Conservation (phyloP, 805 yeast species). For the Cyberlindnera xylosilytica region DNA sequence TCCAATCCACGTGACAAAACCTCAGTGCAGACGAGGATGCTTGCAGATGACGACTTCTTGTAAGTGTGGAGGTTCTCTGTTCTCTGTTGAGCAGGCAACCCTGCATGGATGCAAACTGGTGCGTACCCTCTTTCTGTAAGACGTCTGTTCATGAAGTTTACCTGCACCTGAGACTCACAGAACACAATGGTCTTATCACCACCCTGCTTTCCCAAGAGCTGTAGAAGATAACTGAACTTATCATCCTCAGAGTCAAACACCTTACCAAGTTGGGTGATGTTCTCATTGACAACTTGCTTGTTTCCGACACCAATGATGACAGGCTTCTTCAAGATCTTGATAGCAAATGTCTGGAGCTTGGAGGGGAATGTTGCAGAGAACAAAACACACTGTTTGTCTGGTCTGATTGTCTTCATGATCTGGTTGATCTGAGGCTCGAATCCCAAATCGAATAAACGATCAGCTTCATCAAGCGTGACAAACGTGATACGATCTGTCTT, state of each 20-base stretch:
- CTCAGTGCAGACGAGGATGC: conserved; percentile 84
- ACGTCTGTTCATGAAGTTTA: conserved; percentile 64
- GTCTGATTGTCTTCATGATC: conserved; percentile 71
- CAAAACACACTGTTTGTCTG: conserved; percentile 83
- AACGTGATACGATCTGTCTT: conserved; percentile 69
- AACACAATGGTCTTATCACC: conserved; percentile 67
- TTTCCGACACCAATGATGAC: conserved; percentile 79
- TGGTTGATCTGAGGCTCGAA: conserved; percentile 93
- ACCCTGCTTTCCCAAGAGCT: conserved; percentile 46
- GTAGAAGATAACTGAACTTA: conserved; percentile 55
- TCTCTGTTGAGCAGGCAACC: conserved; percentile 82
- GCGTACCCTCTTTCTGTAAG: conserved; percentile 51
- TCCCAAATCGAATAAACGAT: conserved; percentile 94
- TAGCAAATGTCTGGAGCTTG: conserved; percentile 73
- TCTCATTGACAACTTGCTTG: conserved; percentile 75
- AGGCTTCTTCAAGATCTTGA: conserved; percentile 58
- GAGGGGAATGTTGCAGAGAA: conserved; percentile 94
- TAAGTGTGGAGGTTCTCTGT: conserved; percentile 71
- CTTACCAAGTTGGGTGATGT: conserved; percentile 69
- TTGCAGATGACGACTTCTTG: conserved; percentile 39
- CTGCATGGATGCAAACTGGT: conserved; percentile 83
- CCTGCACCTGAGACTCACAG: conserved; percentile 83
- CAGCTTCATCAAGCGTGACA: conserved; percentile 94
- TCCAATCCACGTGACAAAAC: conserved; percentile 94
- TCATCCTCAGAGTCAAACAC: conserved; percentile 49